phyloP scores from a whole-genome alignment of 371 early-diverging fungal genomes.

The Mucor saturninus region DNA sequence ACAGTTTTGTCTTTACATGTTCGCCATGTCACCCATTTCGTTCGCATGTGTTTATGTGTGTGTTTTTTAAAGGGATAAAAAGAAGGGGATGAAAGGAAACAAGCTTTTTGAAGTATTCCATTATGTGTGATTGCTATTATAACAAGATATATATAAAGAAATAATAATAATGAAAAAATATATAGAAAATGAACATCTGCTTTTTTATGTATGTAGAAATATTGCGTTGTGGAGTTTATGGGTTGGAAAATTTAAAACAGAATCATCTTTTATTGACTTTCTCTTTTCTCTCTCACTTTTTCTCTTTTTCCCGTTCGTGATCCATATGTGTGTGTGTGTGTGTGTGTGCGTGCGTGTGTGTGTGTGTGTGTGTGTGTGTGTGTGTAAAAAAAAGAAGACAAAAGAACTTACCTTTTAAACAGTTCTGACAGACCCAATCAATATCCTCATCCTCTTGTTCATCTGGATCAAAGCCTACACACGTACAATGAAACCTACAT shows the following conservation, averaged over 20 bases:
- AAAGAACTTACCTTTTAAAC: conserved; percentile 31
- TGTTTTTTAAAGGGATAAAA: not conserved
- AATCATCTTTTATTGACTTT: not conserved
- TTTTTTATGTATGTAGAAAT: too few species aligned
- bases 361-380: conserved; percentile 5
- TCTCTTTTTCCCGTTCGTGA: not conserved
- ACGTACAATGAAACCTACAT: conserved; percentile 78
- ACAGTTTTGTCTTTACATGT: too few species aligned
- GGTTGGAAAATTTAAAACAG: too few species aligned
- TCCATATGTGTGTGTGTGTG: not conserved
- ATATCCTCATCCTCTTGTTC: conserved; percentile 59
- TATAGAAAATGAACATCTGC: too few species aligned
- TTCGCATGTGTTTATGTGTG: too few species aligned
- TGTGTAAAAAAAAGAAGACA: conserved; percentile 7
- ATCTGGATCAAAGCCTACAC: conserved; percentile 70
- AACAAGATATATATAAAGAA: too few species aligned
- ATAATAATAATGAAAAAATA: too few species aligned
- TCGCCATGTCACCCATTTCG: too few species aligned
- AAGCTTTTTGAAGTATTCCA: too few species aligned
- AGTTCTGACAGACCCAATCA: conserved; percentile 55
- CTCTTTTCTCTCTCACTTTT: not conserved
- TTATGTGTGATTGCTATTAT: too few species aligned
- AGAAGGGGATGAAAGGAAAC: too few species aligned
- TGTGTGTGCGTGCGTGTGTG: conserved; percentile 2
- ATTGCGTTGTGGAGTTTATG: too few species aligned